Evolutionary conservation across 805 yeast species (phyloP).

Genomic region (Priceomyces fermenticarens): DNA sequence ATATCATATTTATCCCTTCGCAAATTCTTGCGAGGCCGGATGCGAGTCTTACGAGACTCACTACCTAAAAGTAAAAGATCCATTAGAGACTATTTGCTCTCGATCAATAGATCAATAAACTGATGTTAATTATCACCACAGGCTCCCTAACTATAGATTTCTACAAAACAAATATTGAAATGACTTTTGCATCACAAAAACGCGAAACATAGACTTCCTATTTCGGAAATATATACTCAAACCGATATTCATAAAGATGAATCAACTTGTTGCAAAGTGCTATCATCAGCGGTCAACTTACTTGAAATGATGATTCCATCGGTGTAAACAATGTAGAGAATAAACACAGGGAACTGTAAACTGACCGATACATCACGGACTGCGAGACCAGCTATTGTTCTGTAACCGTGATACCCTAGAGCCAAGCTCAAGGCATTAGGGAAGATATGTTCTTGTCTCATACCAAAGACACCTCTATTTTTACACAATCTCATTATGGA

Average conservation of each 20-base stretch:
- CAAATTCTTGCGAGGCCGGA: constrained; percentile 44
- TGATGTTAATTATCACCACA: background rate
- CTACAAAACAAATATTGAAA: constrained; percentile 3
- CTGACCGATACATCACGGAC: constrained; percentile 21
- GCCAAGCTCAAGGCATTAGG: constrained; percentile 31
- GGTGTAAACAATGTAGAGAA: constrained; percentile 30
- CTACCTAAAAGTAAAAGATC: constrained; percentile 50
- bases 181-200: constrained; percentile 8
- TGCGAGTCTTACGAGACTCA: constrained; percentile 65
- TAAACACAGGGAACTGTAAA: constrained; percentile 19
- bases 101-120: background rate
- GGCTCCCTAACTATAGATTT: background rate
- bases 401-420: constrained; percentile 21
- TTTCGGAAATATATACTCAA: constrained; percentile 3
- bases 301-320: constrained; percentile 30
- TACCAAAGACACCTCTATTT: constrained; percentile 34
- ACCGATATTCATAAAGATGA: background rate
- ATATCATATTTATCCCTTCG: constrained; percentile 57
- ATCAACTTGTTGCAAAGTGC: background rate
- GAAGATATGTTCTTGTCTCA: constrained; percentile 42
- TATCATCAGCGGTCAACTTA: constrained; percentile 9
- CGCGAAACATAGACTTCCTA: constrained; percentile 13
- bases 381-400: constrained; percentile 34
- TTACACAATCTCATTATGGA: constrained; percentile 35
- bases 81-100: constrained; percentile 17